Conservation (phyloP, 495 filamentous ascomycete genomes). For the Hypoxylon crocopeplum region DNA sequence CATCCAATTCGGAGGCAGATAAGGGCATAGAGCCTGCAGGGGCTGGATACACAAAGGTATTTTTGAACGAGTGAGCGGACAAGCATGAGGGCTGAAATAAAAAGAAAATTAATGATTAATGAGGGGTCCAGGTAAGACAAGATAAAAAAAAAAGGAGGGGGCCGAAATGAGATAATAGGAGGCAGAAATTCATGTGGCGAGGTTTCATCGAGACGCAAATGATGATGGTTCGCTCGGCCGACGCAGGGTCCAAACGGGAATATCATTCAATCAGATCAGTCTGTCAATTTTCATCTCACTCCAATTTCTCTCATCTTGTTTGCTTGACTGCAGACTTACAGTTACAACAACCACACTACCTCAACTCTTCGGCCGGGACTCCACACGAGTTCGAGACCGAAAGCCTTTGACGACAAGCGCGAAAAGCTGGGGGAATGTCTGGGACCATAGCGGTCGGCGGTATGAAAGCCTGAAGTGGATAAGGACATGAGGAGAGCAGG, state of each 20-base stretch:
- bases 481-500: slow-evolving; percentile 7
- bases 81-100: not conserved
- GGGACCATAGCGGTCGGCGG: slow-evolving; percentile 12
- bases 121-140: slow-evolving; percentile 8
- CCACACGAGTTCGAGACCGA: too few species aligned
- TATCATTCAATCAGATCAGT: slow-evolving; percentile 10
- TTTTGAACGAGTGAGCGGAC: not conserved
- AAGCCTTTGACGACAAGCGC: too few species aligned
- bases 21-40: slow-evolving; percentile 15
- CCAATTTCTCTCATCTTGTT: not conserved
- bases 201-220: slow-evolving; percentile 32
- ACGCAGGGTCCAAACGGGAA: slow-evolving; percentile 33
- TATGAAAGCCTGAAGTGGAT: slow-evolving; percentile 31
- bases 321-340: not conserved
- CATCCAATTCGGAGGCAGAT: slow-evolving; percentile 23
- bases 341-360: too few species aligned
- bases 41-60: slow-evolving; percentile 24
- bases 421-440: slow-evolving; percentile 9
- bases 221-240: slow-evolving; percentile 26
- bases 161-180: slow-evolving; percentile 8
- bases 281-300: slow-evolving; percentile 14
- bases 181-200: slow-evolving; percentile 32
- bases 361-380: too few species aligned
- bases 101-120: slow-evolving; percentile 4
- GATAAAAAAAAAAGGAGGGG: slow-evolving; percentile 8